Evolutionary conservation across 73 alveolate genomes (phyloP), one percentile per base, ranked within the genome.

Genomic region (Blepharisma stoltei): DNA sequence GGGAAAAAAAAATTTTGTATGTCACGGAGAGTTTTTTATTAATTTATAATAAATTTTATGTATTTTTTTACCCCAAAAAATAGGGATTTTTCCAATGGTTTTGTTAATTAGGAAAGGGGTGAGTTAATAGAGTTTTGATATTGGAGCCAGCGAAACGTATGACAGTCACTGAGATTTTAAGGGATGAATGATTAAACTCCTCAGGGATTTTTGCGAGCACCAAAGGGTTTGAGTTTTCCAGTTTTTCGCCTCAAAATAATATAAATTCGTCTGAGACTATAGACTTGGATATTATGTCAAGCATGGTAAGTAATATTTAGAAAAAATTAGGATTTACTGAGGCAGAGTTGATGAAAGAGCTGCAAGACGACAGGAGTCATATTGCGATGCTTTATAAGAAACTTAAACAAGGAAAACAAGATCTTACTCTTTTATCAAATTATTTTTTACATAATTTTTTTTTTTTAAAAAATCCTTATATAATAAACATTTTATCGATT

Each of bases 301-400:
- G 73, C 45, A n/a, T 60, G 18, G 73, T 60, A 60, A 18, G 2
- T 0, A 9, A 14, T 60, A 60, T 60, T 20, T 60, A 60, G 73
- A 60, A 60, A 60, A n/a, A 38, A 60, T 38, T 60, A 14, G 73
- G 73, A 38, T 60, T 14, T 60, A 60, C 73, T 60, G 73, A 60
- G 5, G 73, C 14, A 25, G 73, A 60, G 45, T 47, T 60, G 4
- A 60, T n/a, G 46, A 60, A n/a, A 14, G 73, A 60, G 23, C 46
- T 60, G 11, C 14, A 60, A 5, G 23, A 60, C 4, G 73, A 60
- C 11, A 60, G 23, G 14, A 60, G 73, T 25, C 73, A 60, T 60
- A 38, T 25, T 20, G 14, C 48, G 11, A 8, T 60, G 23, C 46
- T 60, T n/a, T 60, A 60, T 60, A 60, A 60, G 45, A n/a, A 60